These are phyloP conservation scores for Cryptococcus floricola DNA, from an alignment of 1,284 basidiomycete genomes.

Conservation along the genomic window DNA sequence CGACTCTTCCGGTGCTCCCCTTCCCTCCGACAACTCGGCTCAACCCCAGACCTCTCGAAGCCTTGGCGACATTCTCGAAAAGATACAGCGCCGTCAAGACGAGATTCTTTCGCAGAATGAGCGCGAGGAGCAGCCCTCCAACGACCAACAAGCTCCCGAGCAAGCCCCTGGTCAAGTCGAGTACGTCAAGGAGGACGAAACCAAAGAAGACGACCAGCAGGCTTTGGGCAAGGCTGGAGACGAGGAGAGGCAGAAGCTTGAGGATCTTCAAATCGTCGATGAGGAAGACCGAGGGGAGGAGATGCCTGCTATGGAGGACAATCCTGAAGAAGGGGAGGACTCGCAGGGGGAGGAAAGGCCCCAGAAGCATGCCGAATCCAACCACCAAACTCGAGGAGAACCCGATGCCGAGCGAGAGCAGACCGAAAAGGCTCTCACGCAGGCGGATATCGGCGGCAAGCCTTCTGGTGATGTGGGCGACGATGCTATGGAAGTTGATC, in stretches of 20 bases:
- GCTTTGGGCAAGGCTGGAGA: conserved; percentile 82
- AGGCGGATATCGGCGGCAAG: conserved; percentile 40
- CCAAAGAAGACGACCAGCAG: conserved; percentile 70
- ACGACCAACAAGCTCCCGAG: conserved; percentile 46
- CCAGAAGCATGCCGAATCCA: conserved; percentile 12
- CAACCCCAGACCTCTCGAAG: conserved; percentile 67
- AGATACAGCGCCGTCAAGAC: conserved; percentile 78
- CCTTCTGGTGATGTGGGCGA: conserved; percentile 20
- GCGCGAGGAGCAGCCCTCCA: conserved; percentile 37
- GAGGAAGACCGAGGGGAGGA: conserved; percentile 45
- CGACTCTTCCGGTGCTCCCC: conserved; percentile 39
- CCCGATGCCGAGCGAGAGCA: conserved; percentile 18
- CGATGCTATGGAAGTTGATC: conserved; percentile 34
- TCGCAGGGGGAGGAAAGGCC: conserved; percentile 17
- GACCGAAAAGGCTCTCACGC: conserved; percentile 48
- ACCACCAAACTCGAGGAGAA: conserved; percentile 11
- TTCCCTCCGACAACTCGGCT: conserved; percentile 26
- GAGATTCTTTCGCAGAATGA: conserved; percentile 67
- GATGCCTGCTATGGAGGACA: conserved; percentile 14
- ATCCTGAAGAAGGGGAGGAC: conserved; percentile 19
- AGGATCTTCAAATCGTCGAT: conserved; percentile 72
- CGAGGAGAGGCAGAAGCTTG: conserved; percentile 76
- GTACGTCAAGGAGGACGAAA: conserved; percentile 69
- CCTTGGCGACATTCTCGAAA: conserved; percentile 79
- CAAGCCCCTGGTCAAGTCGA: conserved; percentile 65